These are phyloP conservation scores for Pezicula rhizophila DNA, from an alignment of 2,329 filamentous ascomycete species.

Conservation along the genomic window DNA sequence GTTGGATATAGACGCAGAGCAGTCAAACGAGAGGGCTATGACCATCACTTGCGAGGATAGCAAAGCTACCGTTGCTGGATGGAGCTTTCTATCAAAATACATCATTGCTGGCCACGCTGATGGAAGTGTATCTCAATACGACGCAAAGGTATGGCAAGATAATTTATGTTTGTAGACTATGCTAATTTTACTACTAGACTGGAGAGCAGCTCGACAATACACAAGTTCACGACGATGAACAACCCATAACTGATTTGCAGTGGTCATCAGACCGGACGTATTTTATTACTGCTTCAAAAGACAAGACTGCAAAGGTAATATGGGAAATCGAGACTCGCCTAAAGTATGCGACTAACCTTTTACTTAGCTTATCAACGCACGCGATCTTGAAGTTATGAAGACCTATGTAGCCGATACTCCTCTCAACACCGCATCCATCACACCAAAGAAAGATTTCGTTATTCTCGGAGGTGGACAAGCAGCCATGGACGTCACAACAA, in stretches of 20 bases:
- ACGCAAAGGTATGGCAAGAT: slow-evolving; percentile 63
- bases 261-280: slow-evolving; percentile 92
- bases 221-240: slow-evolving; percentile 78
- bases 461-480: slow-evolving; percentile 97
- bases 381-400: slow-evolving; percentile 87
- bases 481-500: slow-evolving; percentile 97
- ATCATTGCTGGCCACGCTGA: slow-evolving; percentile 98
- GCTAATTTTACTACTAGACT: slow-evolving; percentile 39
- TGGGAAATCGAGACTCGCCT: not conserved
- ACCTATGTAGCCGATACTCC: slow-evolving; percentile 89
- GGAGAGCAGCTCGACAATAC: slow-evolving; percentile 78
- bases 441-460: slow-evolving; percentile 93
- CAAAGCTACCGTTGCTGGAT: slow-evolving; percentile 96
- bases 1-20: slow-evolving; percentile 74
- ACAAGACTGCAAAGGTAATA: slow-evolving; percentile 86
- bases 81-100: slow-evolving; percentile 90
- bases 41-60: slow-evolving; percentile 91
- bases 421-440: slow-evolving; percentile 91
- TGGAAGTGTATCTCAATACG: slow-evolving; percentile 84
- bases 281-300: slow-evolving; percentile 97
- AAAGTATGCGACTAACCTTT: slow-evolving; percentile 5
- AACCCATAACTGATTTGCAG: slow-evolving; percentile 79
- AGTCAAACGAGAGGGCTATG: slow-evolving; percentile 75
- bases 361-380: slow-evolving; percentile 67
- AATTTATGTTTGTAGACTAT: not conserved